These are phyloP conservation scores for Chaetomium cochliodes DNA, from an alignment of 495 filamentous ascomycete species.

Conservation along the genomic window DNA sequence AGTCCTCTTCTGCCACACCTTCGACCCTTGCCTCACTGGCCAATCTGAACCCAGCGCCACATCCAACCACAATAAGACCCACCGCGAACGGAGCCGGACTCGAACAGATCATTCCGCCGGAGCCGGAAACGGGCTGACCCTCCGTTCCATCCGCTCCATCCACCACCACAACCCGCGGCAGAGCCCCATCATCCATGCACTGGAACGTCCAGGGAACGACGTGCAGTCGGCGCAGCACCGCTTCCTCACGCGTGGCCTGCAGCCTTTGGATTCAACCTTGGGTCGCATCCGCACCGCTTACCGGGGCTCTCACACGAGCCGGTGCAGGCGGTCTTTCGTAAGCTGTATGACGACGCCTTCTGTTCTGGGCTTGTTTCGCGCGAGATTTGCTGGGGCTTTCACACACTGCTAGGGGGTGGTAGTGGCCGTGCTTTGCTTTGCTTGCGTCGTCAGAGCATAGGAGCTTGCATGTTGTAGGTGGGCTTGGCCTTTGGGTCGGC, in stretches of 20 bases:
- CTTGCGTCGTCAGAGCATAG: too few relatives aligned
- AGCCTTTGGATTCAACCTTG: too few relatives aligned
- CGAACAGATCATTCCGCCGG: background rate
- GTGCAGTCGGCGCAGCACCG: conserved; percentile 4
- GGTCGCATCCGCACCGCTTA: too few relatives aligned
- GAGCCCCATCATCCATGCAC: too few relatives aligned
- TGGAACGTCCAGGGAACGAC: background rate
- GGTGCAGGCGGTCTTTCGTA: background rate
- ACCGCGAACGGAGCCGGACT: conserved; percentile 19
- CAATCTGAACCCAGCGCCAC: background rate
- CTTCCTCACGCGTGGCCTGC: too few relatives aligned
- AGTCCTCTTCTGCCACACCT: background rate
- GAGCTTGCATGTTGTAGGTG: too few relatives aligned
- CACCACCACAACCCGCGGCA: too few relatives aligned
- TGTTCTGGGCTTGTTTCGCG: background rate
- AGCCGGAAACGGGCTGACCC: background rate
- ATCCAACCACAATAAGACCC: background rate
- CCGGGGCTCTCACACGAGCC: too few relatives aligned
- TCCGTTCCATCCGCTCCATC: background rate
- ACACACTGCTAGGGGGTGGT: too few relatives aligned
- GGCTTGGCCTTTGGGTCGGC: too few relatives aligned
- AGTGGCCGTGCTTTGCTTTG: background rate
- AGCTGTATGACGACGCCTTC: background rate
- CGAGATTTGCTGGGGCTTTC: background rate
- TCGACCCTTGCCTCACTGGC: background rate